These are phyloP conservation scores for Ophiostoma ips DNA, from an alignment of 2,329 filamentous ascomycete genomes.

Conservation along the genomic window DNA sequence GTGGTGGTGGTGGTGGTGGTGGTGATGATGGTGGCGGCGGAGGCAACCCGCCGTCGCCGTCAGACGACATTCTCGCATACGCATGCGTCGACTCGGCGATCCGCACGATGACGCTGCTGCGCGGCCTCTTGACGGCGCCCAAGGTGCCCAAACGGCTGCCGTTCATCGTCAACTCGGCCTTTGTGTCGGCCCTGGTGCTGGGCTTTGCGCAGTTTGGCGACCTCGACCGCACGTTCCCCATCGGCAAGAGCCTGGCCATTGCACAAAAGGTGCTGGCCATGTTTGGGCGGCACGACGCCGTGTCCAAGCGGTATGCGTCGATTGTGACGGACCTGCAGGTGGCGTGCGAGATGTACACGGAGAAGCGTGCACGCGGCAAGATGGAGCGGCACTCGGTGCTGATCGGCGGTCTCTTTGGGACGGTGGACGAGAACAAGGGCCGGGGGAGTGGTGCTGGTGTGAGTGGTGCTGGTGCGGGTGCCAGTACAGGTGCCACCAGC, in stretches of 20 bases:
- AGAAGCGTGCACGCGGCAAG: conserved; percentile 13
- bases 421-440: conserved; percentile 14
- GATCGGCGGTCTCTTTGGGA: conserved; percentile 17
- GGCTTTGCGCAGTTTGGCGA: conserved; percentile 31
- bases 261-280: conserved; percentile 16
- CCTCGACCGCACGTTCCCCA: conserved; percentile 23
- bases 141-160: conserved; percentile 28
- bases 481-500: not conserved
- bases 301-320: conserved; percentile 14
- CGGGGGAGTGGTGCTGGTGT: not conserved
- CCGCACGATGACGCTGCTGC: conserved; percentile 24
- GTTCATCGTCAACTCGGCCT: conserved; percentile 31
- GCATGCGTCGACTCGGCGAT: conserved; percentile 24
- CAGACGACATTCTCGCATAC: conserved; percentile 18
- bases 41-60: conserved; percentile 4
- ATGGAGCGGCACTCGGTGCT: conserved; percentile 16
- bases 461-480: not conserved
- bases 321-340: conserved; percentile 16
- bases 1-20: too few relatives aligned
- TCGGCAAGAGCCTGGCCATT: conserved; percentile 16
- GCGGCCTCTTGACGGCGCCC: conserved; percentile 21
- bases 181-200: conserved; percentile 29
- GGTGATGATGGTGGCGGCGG: not conserved
- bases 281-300: conserved; percentile 16
- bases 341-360: conserved; percentile 15